Conservation (phyloP, 306 rosid species). For the Trichosanthes truncata region DNA sequence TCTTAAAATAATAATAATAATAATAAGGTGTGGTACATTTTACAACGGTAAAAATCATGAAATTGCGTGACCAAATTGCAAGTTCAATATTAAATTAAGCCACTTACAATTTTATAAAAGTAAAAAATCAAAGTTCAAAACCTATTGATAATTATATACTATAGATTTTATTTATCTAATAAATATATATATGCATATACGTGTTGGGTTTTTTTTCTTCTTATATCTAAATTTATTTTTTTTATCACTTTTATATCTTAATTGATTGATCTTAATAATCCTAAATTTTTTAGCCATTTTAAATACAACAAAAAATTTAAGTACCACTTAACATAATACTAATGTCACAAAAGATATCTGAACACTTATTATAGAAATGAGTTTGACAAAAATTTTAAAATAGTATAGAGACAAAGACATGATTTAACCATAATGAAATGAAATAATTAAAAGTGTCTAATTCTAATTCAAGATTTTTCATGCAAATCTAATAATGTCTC, state of each 20-base stretch:
- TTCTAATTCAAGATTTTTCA: not conserved
- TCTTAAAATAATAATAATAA: not conserved
- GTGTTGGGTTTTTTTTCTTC: no score
- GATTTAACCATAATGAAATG: not conserved
- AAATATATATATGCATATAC: no score
- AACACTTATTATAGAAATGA: no score
- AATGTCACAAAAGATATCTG: no score
- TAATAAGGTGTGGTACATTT: not conserved
- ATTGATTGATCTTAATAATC: not conserved
- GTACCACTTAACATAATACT: no score
- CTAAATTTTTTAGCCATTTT: no score
- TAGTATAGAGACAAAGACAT: not conserved
- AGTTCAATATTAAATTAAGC: not conserved
- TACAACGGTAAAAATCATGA: conserved; percentile 3
- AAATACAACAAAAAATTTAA: no score
- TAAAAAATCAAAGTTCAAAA: not conserved
- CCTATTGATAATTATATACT: not conserved
- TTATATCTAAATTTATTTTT: no score
- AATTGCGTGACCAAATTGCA: conserved; percentile 5
- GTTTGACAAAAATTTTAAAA: not conserved
- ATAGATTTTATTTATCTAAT: no score
- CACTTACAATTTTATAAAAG: not conserved
- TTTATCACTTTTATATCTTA: no score
- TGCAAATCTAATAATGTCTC: not conserved
- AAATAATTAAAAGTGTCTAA: not conserved